These are phyloP conservation scores for Elsinoe perseae DNA, from an alignment of 2,329 filamentous ascomycete species.

Conservation along the genomic window DNA sequence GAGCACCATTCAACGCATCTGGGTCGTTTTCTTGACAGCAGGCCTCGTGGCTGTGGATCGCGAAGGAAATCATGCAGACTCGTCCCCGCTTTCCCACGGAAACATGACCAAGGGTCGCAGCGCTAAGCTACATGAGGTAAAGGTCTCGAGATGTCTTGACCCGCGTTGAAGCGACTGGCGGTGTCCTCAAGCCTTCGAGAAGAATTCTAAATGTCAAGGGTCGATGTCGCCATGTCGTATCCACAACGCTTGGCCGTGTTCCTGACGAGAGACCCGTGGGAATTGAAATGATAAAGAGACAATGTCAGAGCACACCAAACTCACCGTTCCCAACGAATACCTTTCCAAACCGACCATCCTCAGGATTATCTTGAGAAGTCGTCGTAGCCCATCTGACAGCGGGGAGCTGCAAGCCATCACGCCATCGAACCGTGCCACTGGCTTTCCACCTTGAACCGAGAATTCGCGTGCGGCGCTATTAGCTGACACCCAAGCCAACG, in stretches of 20 bases:
- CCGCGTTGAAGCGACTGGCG: conserved; percentile 9
- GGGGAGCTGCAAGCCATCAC: neutral
- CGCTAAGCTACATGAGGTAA: conserved; percentile 2
- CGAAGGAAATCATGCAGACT: neutral
- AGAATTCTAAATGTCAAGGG: conserved; percentile 4
- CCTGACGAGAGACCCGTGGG: neutral
- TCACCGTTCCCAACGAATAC: too few species aligned
- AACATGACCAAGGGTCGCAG: neutral
- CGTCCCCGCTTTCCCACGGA: conserved; percentile 8
- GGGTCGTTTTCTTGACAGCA: neutral
- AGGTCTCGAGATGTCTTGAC: neutral
- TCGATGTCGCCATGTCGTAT: conserved; percentile 4
- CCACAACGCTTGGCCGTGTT: neutral
- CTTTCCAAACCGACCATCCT: too few species aligned
- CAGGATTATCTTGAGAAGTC: too few species aligned
- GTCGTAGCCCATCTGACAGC: neutral
- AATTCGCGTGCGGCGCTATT: neutral
- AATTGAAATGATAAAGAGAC: neutral
- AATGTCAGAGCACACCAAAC: too few species aligned
- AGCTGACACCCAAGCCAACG: conserved; percentile 3
- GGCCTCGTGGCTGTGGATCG: neutral
- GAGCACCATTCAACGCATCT: neutral
- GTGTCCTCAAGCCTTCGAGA: conserved; percentile 6
- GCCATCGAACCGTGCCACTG: conserved; percentile 1
- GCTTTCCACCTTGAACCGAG: neutral